Evolutionary conservation across 495 filamentous ascomycete species (phyloP), one percentile per base, ranked within the genome.

Genomic region (Penicillium mononematosum): DNA sequence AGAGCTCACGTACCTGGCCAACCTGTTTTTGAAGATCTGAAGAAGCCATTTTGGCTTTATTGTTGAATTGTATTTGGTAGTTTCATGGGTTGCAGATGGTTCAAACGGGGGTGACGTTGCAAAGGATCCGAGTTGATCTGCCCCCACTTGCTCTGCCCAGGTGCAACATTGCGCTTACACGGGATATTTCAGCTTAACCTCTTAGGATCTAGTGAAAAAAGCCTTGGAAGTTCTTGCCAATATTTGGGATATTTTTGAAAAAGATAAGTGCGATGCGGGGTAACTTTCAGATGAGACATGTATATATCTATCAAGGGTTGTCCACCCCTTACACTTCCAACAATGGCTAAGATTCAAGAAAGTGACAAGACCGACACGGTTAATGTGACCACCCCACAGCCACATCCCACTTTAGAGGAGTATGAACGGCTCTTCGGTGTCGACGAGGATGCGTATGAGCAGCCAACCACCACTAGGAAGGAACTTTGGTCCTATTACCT

Each of bases 401-500:
- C 56, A n/a, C 54, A 24, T 17, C 31, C 61, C 3, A 64, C 56
- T 1, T 43, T 74, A 5, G 61, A 62, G 34, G 71, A 73, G 48
- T 71, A 74, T 52, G 72, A 78, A 34, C 71, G 61, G 22, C 60
- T 80, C 0, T 78, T 78, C 31, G 66, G 69, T 16, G 67, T 70
- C 14, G 69, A 72, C 45, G 73, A 73, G 53, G 73, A 75, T 46
- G 61, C 69, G 6, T 69, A 68, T 55, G 69, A 71, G 17, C 73
- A 77, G 49, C 78, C 78, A 6, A 78, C 75, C 11, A 80, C 78
- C 16, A 78, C 73, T 0, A 63, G 75, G 25, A 75, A 64, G 53
- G 78, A 80, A 52, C 61, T 80, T 1, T 80, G 76, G 78, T 72
- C 75, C 3, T 80, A 80, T 51, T 80, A 80, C 57, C 74, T 80